Evolutionary conservation across 2,329 filamentous ascomycete genomes (phyloP), one percentile per base, ranked within the genome.

Genomic region (Claviceps capensis): DNA sequence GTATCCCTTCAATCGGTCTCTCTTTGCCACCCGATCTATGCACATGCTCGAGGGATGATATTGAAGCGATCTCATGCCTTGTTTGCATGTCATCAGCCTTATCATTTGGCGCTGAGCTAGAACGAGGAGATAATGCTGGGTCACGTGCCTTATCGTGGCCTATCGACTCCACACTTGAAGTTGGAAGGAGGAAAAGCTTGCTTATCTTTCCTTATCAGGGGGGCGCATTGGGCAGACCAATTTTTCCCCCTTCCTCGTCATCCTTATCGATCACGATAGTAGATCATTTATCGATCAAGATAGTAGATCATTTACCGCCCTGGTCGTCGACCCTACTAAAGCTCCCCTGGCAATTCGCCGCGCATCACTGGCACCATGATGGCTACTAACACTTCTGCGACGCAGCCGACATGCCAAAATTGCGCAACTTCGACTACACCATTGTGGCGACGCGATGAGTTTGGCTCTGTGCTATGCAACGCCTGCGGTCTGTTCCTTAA

Each of bases 401-500:
- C 82, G 73, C 85, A 97, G 89, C 90, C 91, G 58, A 87, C 90
- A 59, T 98, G 93, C 70, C 88, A 95, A 68, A 98, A 98, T 69
- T 98, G 93, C 72, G 81, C 82, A 58, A 98, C 93, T 45, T 95
- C 88, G 43, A 97, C 90, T 50, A 98, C 93, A 46, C 93, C 93
- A 43, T 74, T 98, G 65, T 98, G 93, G 93, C 87, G 93, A 62
- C 85, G 93, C 73, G 93, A 98, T 76, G 93, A 98, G 73, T 82
- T 85, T 62, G 93, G 93, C 59, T 86, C 89, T 1, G 91, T 98
- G 40, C 85, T 98, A 50, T 98, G 93, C 82, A 98, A 98, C 72
- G 93, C 93, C 63, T 98, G 93, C 70, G 93, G 93, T 54, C 79
- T 98, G 53, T 98, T 97, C 70, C 79, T 97, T 63, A 98, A 98